Evolutionary conservation across 176 grass and related monocot species (phyloP).

Genomic region (Carex pumila): DNA sequence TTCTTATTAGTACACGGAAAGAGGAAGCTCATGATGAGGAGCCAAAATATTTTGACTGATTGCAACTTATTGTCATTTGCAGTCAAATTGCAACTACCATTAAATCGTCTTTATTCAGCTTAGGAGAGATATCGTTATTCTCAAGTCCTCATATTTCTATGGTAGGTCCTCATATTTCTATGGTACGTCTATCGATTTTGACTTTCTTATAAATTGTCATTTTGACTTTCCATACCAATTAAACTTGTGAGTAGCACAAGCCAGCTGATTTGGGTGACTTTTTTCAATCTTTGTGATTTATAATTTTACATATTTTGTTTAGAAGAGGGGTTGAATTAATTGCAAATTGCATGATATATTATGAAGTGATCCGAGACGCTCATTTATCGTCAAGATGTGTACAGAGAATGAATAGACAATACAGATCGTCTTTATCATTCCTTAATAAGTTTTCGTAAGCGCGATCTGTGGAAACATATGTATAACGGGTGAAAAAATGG

Average conservation of each 20-base stretch:
- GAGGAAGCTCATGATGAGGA: not conserved
- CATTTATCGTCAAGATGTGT: too few species aligned
- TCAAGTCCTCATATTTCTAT: not conserved
- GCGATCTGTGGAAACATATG: too few species aligned
- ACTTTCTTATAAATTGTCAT: not conserved
- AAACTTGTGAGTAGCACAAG: too few species aligned
- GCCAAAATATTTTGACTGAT: not conserved
- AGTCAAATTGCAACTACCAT: not conserved
- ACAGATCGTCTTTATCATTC: too few species aligned
- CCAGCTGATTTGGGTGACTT: too few species aligned
- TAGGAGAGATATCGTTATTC: not conserved
- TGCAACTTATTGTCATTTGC: not conserved
- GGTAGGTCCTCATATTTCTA: not conserved
- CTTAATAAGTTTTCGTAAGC: too few species aligned
- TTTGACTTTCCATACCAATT: too few species aligned
- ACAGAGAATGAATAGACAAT: too few species aligned
- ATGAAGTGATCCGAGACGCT: too few species aligned
- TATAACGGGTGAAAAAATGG: too few species aligned
- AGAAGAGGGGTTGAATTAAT: not conserved
- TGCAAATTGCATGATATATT: not conserved
- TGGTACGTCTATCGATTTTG: not conserved
- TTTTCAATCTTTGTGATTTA: too few species aligned
- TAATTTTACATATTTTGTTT: too few species aligned
- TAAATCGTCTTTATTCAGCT: not conserved
- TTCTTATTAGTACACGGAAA: not conserved